Evolutionary conservation across 2,329 filamentous ascomycete species (phyloP), one percentile per base, ranked within the genome.

Genomic region (Pseudodiploospora longispora): DNA sequence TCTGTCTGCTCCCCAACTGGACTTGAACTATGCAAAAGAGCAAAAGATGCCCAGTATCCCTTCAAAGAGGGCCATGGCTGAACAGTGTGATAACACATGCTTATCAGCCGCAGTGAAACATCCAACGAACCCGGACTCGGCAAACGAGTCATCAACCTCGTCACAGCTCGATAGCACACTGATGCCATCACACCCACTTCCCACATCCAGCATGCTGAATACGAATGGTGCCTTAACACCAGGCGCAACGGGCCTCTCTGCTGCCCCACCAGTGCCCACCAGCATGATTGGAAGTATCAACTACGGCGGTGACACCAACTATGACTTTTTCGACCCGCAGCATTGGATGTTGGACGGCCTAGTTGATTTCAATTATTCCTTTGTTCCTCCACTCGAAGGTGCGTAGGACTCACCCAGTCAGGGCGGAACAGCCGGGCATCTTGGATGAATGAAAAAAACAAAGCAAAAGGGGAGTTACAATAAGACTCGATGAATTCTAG

Each of bases 331-430:
- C 58, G 89, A 95, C 64, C 87, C 90, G 1, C 75, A 95, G 56
- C 87, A 91, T 62, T 96, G 90, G 90, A 88, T 95, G 72, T 70
- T 96, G 48, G 90, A 96, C 61, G 87, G 87, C 10, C 72, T 91
- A 31, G 72, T 93, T 48, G 85, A 90, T 59, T 85, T 91, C 59
- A 87, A 86, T 51, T 89, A 83, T 58, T 75, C 72, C 8, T 83
- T 78, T 55, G 70, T 74, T 33, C 66, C 68, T 45, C 69, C 73
- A 1, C 61, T 80, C 33, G 78, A 83, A 48, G 70, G 74, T 49
- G 66, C 73, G 50, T 77, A 61, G 45, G 35, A 40, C 41, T 41
- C 34, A 29, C 38, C 19, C 19, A 19, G 19, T 19, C 19, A 19
- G 19, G 19, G 19, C 19, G 19, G 19, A 19, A 19, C 19, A 3